Conservation (phyloP, 352 stramenopile genomes). For the Pythium rhizo-oryzae region DNA sequence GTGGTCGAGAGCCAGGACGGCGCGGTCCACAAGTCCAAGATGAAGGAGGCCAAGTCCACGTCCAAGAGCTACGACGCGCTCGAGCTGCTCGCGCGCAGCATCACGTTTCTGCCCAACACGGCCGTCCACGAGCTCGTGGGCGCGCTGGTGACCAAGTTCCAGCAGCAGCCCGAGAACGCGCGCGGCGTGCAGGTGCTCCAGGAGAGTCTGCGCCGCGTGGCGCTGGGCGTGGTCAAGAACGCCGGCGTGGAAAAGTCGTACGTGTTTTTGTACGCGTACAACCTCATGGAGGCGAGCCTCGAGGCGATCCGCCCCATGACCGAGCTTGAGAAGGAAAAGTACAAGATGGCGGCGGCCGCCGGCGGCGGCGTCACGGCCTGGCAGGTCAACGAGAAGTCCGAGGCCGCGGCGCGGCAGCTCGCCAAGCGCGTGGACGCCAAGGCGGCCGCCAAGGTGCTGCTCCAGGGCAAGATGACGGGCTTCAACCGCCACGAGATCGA, state of each 20-base stretch:
- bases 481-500: slow-evolving; percentile 76
- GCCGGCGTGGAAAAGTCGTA: slow-evolving; percentile 83
- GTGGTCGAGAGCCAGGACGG: slow-evolving; percentile 62
- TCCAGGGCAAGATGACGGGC: slow-evolving; percentile 78
- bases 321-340: slow-evolving; percentile 71
- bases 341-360: slow-evolving; percentile 35
- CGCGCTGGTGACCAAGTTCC: slow-evolving; percentile 77
- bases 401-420: slow-evolving; percentile 57
- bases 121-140: slow-evolving; percentile 78
- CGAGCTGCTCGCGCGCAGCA: slow-evolving; percentile 75
- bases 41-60: slow-evolving; percentile 80
- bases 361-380: slow-evolving; percentile 41
- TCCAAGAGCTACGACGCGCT: slow-evolving; percentile 76
- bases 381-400: slow-evolving; percentile 85
- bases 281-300: slow-evolving; percentile 77
- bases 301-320: slow-evolving; percentile 66
- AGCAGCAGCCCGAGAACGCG: slow-evolving; percentile 55
- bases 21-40: slow-evolving; percentile 81
- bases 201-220: slow-evolving; percentile 80
- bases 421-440: slow-evolving; percentile 56
- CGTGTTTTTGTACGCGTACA: slow-evolving; percentile 85
- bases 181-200: slow-evolving; percentile 62
- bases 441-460: slow-evolving; percentile 53
- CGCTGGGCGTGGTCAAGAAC: slow-evolving; percentile 83
- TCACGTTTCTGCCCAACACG: slow-evolving; percentile 87